These are phyloP conservation scores for Rhynchospora breviuscula DNA, from an alignment of 176 grass and related monocot genomes.

Conservation along the genomic window DNA sequence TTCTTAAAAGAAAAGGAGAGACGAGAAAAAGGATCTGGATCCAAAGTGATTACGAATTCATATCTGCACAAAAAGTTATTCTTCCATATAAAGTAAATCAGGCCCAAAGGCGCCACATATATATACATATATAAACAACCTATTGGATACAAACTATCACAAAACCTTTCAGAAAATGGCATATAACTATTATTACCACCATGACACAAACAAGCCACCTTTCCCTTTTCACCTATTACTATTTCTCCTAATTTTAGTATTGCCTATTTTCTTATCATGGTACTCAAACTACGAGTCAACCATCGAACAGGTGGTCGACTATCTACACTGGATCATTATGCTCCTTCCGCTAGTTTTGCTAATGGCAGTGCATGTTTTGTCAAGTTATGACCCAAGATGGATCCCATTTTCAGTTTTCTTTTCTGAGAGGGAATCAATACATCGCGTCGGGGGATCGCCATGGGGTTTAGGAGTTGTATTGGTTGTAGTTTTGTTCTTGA, in stretches of 20 bases:
- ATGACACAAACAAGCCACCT: slow-evolving; percentile 1
- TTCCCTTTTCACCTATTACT: slow-evolving; percentile 24
- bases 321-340: slow-evolving; percentile 18
- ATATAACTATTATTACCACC: slow-evolving; percentile 26
- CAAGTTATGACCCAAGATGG: slow-evolving; percentile 13
- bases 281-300: slow-evolving; percentile 9
- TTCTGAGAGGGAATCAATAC: slow-evolving; percentile 23
- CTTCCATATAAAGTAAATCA: neutral
- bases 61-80: slow-evolving; percentile 16
- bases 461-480: slow-evolving; percentile 25
- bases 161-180: slow-evolving; percentile 9
- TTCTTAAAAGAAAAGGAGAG: neutral
- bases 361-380: slow-evolving; percentile 28
- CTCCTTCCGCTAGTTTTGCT: slow-evolving; percentile 27
- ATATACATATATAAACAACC: slow-evolving; percentile 8
- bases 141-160: neutral
- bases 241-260: slow-evolving; percentile 15
- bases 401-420: slow-evolving; percentile 16
- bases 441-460: slow-evolving; percentile 15
- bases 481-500: slow-evolving; percentile 32
- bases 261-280: slow-evolving; percentile 21
- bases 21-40: neutral
- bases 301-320: slow-evolving; percentile 7
- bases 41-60: neutral
- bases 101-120: neutral